Evolutionary conservation across 1,284 basidiomycete species (phyloP), one percentile per base, ranked within the genome.

Genomic region (Schizophyllum commune): DNA sequence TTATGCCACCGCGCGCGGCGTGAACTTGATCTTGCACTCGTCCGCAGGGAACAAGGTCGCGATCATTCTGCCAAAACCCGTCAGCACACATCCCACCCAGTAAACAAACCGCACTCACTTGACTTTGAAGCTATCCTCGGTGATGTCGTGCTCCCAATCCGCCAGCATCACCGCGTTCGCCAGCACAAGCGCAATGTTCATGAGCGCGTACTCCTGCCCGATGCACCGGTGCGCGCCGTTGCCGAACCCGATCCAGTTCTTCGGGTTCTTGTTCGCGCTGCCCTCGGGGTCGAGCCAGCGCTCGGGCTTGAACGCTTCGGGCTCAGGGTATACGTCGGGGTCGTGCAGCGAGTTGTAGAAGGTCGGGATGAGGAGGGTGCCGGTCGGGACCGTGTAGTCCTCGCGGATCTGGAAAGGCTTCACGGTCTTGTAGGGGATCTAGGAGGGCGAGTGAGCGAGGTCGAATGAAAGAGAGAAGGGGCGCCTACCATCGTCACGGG

Each of bases 211-310:
- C 74, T 97, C 93, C 61, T 93, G 72, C 51, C 94, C 96, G 65
- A 98, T 96, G 76, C 96, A 98, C 70, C 86, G 88, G 77, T 96
- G 94, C 58, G 96, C 94, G 8, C 96, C 96, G 65, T 85, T 88
- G 61, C 96, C 96, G 74, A 96, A 99, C 32, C 98, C 94, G 65
- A 99, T 86, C 74, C 94, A 99, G 78, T 98, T 97, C 77, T 93
- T 90, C 56, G 95, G 93, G 74, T 92, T 92, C 68, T 81, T 75
- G 74, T 94, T 93, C 34, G 95, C 94, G 56, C 81, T 77, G 69
- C 86, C 84, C n/a, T 86, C 75, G 60, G 89, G 84, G 68, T 94
- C 90, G 58, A 99, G 80, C 95, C 96, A 99, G 65, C 96, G 89
- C 73, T 98, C 96, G 7, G 96, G 96, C 32, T 79, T 68, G 74